Base-by-base conservation (phyloP, 495 filamentous ascomycete species). In the Penicillium odoratum region DNA sequence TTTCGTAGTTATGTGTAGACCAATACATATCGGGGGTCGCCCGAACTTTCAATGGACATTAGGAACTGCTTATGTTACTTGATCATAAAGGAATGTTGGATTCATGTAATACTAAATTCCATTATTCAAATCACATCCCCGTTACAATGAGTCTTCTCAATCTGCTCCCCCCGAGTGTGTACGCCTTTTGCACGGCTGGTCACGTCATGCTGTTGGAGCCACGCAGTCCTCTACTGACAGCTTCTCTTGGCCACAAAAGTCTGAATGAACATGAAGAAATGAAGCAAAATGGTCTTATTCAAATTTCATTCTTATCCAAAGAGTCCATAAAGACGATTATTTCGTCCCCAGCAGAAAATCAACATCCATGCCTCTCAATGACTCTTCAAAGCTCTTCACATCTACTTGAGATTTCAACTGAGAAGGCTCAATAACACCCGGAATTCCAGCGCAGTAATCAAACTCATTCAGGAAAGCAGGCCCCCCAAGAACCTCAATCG, bases 371-470 rank as follows among this genome's bases (percentile, higher is more conserved):
- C 48, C 31, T 51, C 18, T 36, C 31, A 51, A 8, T 16, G 33
- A 51, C n/a, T 51, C 48, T 10, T 51, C 48, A 26, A 51, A 51
- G 10, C 16, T 51, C 29, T 26, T 51, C 16, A 51, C 33, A 18
- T 36, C 16, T 3, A 51, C 48, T 13, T 16, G 30, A 38, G 48
- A 38, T 30, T 69, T 69, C 58, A 78, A 58, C 53, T 76, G 64
- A 42, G 26, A 15, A 0, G 77, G 72, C 42, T 72, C 61, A 52
- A 77, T 69, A n/a, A 67, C 58, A 16, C 53, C 55, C 10, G 67
- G 52, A 38, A 78, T 40, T 0, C 73, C 73, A n/a, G 60, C 76
- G 60, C 66, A 70, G 45, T 78, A 80, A 15, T 72, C 73, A 58
- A 65, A 74, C 56, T 78, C 76, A 11, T 63, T 63, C 28, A 77